A percentile compares a stretch with the other conserved stretches of the same genome.
Conservation (phyloP, 495 filamentous ascomycete genomes). For the Penicillium cosmopolitanum region DNA sequence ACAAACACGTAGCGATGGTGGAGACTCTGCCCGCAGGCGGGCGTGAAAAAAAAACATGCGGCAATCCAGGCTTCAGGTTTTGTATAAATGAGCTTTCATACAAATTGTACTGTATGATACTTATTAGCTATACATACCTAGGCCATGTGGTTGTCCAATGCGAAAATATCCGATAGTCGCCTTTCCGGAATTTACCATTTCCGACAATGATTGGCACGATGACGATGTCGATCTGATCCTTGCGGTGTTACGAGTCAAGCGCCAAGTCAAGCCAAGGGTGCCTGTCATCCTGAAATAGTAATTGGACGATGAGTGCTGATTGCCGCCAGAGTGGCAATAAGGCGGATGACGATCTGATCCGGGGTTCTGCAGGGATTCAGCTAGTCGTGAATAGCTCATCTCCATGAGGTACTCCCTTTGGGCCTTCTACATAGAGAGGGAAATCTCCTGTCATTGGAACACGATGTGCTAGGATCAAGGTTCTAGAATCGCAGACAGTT, state of each 20-base stretch:
- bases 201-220: not conserved
- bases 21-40: too few relatives aligned
- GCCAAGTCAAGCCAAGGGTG: not conserved
- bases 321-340: constrained; percentile 5
- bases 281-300: not conserved
- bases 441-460: too few relatives aligned
- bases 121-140: too few relatives aligned
- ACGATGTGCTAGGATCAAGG: too few relatives aligned
- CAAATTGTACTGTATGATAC: too few relatives aligned
- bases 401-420: not conserved
- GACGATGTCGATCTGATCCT: constrained; percentile 1
- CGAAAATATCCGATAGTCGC: not conserved
- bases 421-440: too few relatives aligned
- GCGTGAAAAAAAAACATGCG: too few relatives aligned
- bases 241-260: not conserved
- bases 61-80: too few relatives aligned
- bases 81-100: not conserved
- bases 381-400: not conserved
- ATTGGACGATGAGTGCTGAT: not conserved
- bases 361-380: constrained; percentile 1
- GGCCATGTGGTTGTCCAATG: not conserved
- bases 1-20: too few relatives aligned
- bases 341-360: not conserved
- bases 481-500: too few relatives aligned
- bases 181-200: not conserved